These are phyloP conservation scores for Polytrichum commune DNA, from an alignment of 225 moss, liverwort and hornwort genomes.

Conservation along the genomic window DNA sequence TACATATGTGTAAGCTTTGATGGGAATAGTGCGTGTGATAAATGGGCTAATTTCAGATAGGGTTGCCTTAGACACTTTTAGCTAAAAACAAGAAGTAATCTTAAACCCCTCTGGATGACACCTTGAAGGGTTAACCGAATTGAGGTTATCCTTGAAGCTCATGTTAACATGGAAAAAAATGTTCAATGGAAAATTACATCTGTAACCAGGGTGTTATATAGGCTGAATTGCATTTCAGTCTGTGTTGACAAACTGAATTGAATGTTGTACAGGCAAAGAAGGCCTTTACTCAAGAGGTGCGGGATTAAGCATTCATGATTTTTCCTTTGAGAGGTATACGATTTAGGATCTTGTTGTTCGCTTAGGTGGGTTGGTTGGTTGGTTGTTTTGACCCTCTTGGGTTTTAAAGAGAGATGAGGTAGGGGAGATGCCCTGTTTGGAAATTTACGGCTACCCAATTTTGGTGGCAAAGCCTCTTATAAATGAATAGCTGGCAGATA, in stretches of 20 bases:
- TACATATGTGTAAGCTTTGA: no score
- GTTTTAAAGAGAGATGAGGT: slow-evolving; percentile 5
- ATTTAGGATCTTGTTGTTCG: background rate
- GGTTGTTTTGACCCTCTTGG: slow-evolving; percentile 14
- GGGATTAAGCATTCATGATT: slow-evolving; percentile 5
- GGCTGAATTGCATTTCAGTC: no score
- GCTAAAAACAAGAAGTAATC: no score
- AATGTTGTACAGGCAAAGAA: slow-evolving; percentile 66
- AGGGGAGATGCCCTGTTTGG: slow-evolving; percentile 22
- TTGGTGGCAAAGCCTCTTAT: slow-evolving; percentile 23
- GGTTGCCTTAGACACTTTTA: no score
- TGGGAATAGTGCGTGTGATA: no score
- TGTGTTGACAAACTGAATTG: background rate
- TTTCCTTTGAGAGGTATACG: background rate
- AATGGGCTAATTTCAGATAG: no score
- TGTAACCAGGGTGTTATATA: no score
- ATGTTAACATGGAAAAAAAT: no score
- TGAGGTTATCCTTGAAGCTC: no score
- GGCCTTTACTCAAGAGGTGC: slow-evolving; percentile 50
- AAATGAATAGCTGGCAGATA: slow-evolving; percentile 3
- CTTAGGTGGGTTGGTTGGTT: slow-evolving; percentile 3
- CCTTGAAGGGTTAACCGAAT: background rate
- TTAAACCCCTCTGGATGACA: no score
- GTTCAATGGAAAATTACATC: no score
- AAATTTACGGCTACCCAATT: slow-evolving; percentile 33